Base-by-base conservation (phyloP, 208 protist species). In the Crithidia expoeki region DNA sequence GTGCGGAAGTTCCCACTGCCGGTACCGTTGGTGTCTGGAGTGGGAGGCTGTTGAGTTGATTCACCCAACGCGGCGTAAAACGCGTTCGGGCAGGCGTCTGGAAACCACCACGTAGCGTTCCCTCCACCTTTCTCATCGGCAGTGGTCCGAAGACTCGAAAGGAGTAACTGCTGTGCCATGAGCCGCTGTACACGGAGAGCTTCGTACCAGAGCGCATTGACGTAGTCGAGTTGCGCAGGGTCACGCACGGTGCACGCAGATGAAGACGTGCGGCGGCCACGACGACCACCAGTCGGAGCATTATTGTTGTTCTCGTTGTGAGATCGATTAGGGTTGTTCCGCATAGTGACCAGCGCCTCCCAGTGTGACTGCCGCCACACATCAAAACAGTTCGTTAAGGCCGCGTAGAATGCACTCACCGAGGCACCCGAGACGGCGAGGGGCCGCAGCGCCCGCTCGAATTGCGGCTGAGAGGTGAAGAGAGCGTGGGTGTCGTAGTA, bases 111-210 rank as follows among this genome's bases (percentile, higher is more conserved):
- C 46, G 11, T 4, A 34, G 53, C 53, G 12, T 16, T 25, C 4
- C 53, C 16, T 17, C 53, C 34, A 0, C 16, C 36, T 34, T 9
- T 19, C 36, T 4, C 23, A n/a, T 4, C 33, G 5, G 5, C 16
- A 23, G 4, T 12, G 47, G 6, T 21, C 0, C 30, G 0, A 1
- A 55, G n/a, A 23, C 47, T 46, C 47, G 6, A 49, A 4, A 66
- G 38, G 12, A 89, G 71, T 4, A 92, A 57, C 9, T 66, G 65
- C n/a, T 86, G 75, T 12, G 68, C 59, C 76, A 89, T 84, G 12
- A 93, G 72, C 30, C 88, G 81, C 74, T 90, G 72, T 58, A 93
- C 82, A n/a, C 88, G 79, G 30, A 90, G 61, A 7, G 80, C 85
- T 71, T 87, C 88, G 30, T 82, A 81, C 75, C 85, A 93, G 33